Conservation (phyloP, 495 filamentous ascomycete genomes). For the Penicillium coprophilum region DNA sequence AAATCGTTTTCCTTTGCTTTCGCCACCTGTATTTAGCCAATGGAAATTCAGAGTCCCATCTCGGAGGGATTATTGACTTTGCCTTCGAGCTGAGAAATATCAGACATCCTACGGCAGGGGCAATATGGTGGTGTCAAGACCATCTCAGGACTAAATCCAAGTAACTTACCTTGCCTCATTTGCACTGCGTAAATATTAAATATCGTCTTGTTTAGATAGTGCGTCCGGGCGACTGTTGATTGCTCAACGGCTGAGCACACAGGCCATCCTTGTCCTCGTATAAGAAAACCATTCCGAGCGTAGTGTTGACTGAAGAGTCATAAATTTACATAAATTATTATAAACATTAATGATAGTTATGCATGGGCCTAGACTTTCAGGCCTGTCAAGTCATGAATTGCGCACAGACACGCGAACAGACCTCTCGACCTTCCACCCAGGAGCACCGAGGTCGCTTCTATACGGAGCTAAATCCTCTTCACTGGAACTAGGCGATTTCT, state of each 20-base stretch:
- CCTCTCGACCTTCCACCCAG: slow-evolving; percentile 29
- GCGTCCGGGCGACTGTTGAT: neutral
- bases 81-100: neutral
- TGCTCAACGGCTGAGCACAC: neutral
- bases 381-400: slow-evolving; percentile 22
- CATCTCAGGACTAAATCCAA: no score
- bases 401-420: slow-evolving; percentile 30
- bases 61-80: neutral
- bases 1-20: neutral
- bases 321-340: neutral
- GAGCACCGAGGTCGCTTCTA: neutral
- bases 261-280: no score
- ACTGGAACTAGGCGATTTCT: slow-evolving; percentile 22
- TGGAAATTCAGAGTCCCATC: neutral
- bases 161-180: neutral
- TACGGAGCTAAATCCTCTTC: slow-evolving; percentile 27
- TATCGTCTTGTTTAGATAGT: neutral
- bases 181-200: no score
- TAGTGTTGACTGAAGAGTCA: neutral
- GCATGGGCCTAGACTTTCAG: neutral
- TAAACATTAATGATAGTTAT: neutral
- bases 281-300: neutral
- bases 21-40: neutral
- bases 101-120: neutral
- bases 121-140: no score